These are phyloP conservation scores for Penicillium lividum DNA, from an alignment of 495 filamentous ascomycete species.

Conservation along the genomic window DNA sequence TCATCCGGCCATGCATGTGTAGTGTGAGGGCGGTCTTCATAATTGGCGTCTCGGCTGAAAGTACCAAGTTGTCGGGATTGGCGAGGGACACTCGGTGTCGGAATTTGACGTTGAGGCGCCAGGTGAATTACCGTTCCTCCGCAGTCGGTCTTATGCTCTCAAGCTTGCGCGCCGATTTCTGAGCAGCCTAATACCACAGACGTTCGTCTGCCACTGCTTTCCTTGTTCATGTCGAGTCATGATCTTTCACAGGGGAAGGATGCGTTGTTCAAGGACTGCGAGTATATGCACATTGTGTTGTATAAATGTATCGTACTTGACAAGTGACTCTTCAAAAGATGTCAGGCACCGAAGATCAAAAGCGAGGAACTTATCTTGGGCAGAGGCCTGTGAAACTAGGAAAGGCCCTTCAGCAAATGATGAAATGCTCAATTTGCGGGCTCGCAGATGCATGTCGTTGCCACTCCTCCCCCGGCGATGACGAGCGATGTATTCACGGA, in stretches of 20 bases:
- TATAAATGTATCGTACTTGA: background rate
- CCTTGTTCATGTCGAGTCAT: background rate
- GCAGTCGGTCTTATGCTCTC: background rate
- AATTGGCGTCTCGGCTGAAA: background rate
- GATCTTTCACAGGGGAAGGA: too few relatives aligned
- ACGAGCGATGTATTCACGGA: too few relatives aligned
- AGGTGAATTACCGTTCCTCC: background rate
- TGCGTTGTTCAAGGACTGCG: too few relatives aligned
- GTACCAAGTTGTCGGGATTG: background rate
- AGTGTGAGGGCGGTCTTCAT: background rate
- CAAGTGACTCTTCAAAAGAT: conserved; percentile 2
- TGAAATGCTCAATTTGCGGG: too few relatives aligned
- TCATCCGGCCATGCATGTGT: background rate
- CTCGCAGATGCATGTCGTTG: too few relatives aligned
- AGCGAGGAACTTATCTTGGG: conserved; percentile 2
- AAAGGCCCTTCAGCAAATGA: background rate
- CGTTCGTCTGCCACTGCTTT: background rate
- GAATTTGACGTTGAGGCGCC: background rate
- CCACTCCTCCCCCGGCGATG: too few relatives aligned
- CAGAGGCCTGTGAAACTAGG: background rate
- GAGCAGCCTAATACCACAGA: background rate
- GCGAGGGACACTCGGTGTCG: background rate
- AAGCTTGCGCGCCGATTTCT: background rate
- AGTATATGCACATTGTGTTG: too few relatives aligned
- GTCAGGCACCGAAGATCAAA: conserved; percentile 1